phyloP scores from a whole-genome alignment of 1,284 basidiomycete genomes.

The Rhodotorula sp. region DNA sequence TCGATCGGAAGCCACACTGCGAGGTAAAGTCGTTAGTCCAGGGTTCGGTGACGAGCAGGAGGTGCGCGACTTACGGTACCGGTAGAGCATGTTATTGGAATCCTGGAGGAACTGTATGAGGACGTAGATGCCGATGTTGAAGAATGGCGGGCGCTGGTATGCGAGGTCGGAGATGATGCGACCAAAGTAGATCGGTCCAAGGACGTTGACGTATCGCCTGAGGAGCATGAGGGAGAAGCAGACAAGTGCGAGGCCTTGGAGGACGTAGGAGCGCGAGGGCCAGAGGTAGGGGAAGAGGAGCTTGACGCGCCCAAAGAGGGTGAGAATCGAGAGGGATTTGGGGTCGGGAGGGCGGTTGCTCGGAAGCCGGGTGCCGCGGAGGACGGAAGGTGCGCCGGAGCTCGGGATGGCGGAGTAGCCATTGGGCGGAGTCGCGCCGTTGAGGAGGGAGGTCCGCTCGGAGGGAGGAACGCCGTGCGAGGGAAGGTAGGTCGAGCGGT shows the following conservation, averaged over 20 bases:
- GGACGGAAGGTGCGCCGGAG: constrained; percentile 6
- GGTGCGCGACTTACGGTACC: constrained; percentile 7
- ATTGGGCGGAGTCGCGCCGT: background rate
- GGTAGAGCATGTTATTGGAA: constrained; percentile 48
- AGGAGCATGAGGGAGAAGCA: constrained; percentile 37
- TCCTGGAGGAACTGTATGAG: constrained; percentile 52
- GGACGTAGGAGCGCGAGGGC: constrained; percentile 64
- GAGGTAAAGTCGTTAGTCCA: background rate
- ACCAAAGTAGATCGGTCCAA: constrained; percentile 71
- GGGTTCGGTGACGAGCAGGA: background rate
- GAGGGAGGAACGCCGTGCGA: background rate
- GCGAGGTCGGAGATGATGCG: constrained; percentile 58
- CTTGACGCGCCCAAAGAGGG: constrained; percentile 38
- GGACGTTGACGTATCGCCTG: constrained; percentile 66
- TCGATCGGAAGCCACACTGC: constrained; percentile 63
- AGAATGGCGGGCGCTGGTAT: constrained; percentile 43
- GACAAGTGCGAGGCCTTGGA: constrained; percentile 64
- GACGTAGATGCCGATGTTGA: constrained; percentile 47
- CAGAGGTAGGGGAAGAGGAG: constrained; percentile 72
- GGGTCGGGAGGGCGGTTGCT: constrained; percentile 35
- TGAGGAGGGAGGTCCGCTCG: constrained; percentile 29
- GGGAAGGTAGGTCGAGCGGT: constrained; percentile 15
- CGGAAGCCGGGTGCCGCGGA: constrained; percentile 26
- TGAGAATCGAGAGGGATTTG: constrained; percentile 29
- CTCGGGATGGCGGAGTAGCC: constrained; percentile 9